Conservation (phyloP, 1,284 basidiomycete genomes). For the Apiotrichum gamsii region DNA sequence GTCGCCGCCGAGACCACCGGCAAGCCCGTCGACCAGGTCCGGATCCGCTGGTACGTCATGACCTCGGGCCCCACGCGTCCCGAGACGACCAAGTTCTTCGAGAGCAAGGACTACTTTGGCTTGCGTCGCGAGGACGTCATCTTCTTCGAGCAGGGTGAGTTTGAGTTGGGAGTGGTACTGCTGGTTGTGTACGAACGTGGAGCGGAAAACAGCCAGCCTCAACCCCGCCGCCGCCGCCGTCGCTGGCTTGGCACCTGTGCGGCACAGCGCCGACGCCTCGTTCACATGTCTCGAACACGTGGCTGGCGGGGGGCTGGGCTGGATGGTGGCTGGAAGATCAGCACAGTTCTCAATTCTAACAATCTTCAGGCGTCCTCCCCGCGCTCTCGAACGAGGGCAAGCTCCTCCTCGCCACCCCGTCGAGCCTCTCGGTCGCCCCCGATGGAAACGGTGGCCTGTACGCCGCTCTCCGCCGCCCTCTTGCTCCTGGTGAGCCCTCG, state of each 20-base stretch:
- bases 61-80: constrained; percentile 90
- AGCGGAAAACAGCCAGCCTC: too few relatives aligned
- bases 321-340: too few relatives aligned
- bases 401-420: constrained; percentile 74
- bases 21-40: constrained; percentile 54
- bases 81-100: constrained; percentile 83
- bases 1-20: constrained; percentile 59
- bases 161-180: too few relatives aligned
- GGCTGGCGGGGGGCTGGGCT: too few relatives aligned
- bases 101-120: constrained; percentile 73
- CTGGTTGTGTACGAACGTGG: too few relatives aligned
- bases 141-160: constrained; percentile 93
- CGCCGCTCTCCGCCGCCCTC: constrained; percentile 75
- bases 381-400: constrained; percentile 93
- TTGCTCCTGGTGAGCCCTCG: constrained; percentile 54
- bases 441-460: constrained; percentile 98
- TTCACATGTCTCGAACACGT: too few relatives aligned
- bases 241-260: too few relatives aligned
- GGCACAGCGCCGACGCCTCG: too few relatives aligned
- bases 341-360: too few relatives aligned
- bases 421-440: constrained; percentile 81
- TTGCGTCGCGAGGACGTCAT: constrained; percentile 72
- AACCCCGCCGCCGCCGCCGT: too few relatives aligned
- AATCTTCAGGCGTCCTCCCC: constrained; percentile 81
- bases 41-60: constrained; percentile 97